phyloP scores from a whole-genome alignment of 345 rosid genomes.

The Melaleuca alternifolia region DNA sequence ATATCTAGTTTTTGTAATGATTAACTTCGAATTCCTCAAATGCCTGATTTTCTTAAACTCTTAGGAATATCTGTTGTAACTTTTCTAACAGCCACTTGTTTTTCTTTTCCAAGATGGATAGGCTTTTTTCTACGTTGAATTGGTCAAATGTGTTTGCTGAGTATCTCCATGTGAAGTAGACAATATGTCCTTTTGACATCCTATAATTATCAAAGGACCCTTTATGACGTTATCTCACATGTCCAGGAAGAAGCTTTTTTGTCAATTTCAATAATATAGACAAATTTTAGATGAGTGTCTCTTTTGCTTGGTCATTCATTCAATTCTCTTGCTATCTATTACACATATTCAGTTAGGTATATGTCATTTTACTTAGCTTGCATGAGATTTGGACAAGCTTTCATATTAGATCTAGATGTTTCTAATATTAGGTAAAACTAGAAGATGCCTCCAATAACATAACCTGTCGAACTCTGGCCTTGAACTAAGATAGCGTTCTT shows the following conservation, averaged over 20 bases:
- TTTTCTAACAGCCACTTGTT: not conserved
- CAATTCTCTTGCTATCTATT: not conserved
- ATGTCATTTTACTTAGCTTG: not conserved
- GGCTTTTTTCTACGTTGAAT: not conserved
- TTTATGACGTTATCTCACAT: not conserved
- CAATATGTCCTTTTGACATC: not conserved
- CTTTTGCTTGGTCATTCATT: not conserved
- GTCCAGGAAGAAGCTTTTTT: not conserved
- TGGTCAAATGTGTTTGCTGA: not conserved
- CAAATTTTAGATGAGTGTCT: not conserved
- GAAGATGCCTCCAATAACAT: not conserved
- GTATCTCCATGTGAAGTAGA: not conserved
- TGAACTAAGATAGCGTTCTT: not conserved
- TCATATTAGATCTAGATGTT: not conserved
- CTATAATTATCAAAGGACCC: not conserved
- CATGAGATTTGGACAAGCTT: not conserved
- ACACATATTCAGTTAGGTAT: not conserved
- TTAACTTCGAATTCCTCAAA: not conserved
- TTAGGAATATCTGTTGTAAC: not conserved
- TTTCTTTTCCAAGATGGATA: not conserved
- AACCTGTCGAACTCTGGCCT: not conserved
- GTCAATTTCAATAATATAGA: not conserved
- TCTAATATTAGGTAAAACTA: not conserved
- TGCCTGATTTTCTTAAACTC: not conserved
- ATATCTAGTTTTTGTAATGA: not conserved